phyloP scores from a whole-genome alignment of 805 yeast species.

The Starmerella vitae region DNA sequence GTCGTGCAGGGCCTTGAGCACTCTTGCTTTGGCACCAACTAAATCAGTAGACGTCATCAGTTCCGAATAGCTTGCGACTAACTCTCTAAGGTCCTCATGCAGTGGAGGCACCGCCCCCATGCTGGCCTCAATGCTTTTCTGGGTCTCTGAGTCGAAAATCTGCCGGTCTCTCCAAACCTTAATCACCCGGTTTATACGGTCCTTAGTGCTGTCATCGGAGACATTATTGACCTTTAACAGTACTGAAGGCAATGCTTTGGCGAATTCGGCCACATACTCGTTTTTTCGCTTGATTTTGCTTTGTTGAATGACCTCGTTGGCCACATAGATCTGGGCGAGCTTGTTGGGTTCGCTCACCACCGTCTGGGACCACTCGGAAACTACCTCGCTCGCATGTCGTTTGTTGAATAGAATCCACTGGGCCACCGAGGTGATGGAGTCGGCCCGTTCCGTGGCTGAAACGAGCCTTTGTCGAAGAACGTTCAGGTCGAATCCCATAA shows the following conservation, averaged over 20 bases:
- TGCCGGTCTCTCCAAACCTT: constrained; percentile 53
- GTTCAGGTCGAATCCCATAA: constrained; percentile 16
- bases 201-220: constrained; percentile 33
- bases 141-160: constrained; percentile 33
- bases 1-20: too few species aligned
- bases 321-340: constrained; percentile 51
- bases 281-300: constrained; percentile 47
- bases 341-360: constrained; percentile 30
- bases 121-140: constrained; percentile 24
- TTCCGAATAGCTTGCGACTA: too few species aligned
- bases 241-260: constrained; percentile 31
- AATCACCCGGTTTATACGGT: constrained; percentile 43
- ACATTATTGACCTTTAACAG: constrained; percentile 28
- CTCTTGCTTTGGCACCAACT: too few species aligned
- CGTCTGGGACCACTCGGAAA: constrained; percentile 37
- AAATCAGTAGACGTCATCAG: too few species aligned
- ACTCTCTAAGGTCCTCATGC: too few species aligned
- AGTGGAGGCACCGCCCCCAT: constrained; percentile 1
- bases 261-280: constrained; percentile 48
- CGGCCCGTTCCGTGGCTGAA: constrained; percentile 46
- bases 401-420: constrained; percentile 62
- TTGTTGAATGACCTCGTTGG: constrained; percentile 73
- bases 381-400: constrained; percentile 41
- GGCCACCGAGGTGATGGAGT: constrained; percentile 57
- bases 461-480: constrained; percentile 22